Evolutionary conservation across 2,329 filamentous ascomycete genomes (phyloP).

Genomic region (Rhytidhysteron rufulum): DNA sequence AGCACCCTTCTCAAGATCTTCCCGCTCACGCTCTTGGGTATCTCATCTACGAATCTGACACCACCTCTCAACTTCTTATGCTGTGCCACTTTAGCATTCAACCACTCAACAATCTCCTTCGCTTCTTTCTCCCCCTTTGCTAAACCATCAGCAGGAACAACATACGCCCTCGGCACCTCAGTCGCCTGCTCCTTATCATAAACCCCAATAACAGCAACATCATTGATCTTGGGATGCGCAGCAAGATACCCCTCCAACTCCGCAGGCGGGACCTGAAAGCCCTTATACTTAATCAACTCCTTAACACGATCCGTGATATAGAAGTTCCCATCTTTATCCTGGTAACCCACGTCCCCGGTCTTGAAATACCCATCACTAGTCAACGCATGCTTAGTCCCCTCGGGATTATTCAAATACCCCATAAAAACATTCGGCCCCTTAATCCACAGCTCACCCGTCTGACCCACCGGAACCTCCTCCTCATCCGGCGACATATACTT

Average conservation of each 20-base stretch:
- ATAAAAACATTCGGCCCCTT: conserved; percentile 77
- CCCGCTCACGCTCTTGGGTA: conserved; percentile 37
- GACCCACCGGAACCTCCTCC: conserved; percentile 58
- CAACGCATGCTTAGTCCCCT: conserved; percentile 67
- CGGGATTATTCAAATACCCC: conserved; percentile 72
- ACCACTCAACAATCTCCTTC: conserved; percentile 41
- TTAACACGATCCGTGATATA: conserved; percentile 78
- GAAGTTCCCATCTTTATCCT: conserved; percentile 74
- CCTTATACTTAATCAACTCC: conserved; percentile 42
- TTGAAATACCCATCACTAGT: conserved; percentile 81
- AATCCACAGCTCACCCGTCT: conserved; percentile 61
- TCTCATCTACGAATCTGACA: conserved; percentile 36
- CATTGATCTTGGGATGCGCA: conserved; percentile 39
- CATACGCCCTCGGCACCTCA: conserved; percentile 39
- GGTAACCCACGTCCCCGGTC: conserved; percentile 81
- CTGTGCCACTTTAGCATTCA: conserved; percentile 40
- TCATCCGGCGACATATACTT: conserved; percentile 68
- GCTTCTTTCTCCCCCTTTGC: conserved; percentile 27
- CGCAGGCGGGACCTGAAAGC: conserved; percentile 47
- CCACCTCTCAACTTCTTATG: conserved; percentile 43
- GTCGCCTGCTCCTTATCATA: conserved; percentile 45
- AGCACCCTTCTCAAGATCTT: conserved; percentile 38
- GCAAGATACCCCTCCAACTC: conserved; percentile 45
- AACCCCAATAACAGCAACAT: conserved; percentile 45
- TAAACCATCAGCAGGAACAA: conserved; percentile 29